Percentiles rank a stretch among this genome's conserved stretches.
Conservation (phyloP, 2,329 filamentous ascomycete genomes). For the Fusarium globosum region DNA sequence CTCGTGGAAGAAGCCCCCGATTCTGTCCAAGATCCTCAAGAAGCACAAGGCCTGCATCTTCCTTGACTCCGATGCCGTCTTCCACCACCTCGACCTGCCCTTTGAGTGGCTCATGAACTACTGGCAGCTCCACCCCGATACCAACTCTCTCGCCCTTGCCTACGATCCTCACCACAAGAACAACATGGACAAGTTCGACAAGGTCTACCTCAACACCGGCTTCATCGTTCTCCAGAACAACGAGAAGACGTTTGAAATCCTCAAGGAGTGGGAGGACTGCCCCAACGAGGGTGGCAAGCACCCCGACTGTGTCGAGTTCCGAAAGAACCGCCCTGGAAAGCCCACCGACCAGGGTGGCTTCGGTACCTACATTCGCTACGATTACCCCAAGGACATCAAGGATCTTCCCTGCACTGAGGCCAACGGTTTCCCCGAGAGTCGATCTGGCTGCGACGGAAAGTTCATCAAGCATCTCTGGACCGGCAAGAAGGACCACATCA, state of each 20-base stretch:
- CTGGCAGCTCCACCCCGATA: constrained; percentile 54
- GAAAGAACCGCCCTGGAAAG: constrained; percentile 50
- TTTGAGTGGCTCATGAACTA: constrained; percentile 62
- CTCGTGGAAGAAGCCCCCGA: constrained; percentile 59
- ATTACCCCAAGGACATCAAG: constrained; percentile 54
- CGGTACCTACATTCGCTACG: constrained; percentile 57
- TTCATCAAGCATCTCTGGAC: constrained; percentile 59
- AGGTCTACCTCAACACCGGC: constrained; percentile 61
- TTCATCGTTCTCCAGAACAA: constrained; percentile 66
- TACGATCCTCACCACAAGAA: constrained; percentile 51
- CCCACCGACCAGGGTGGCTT: constrained; percentile 59
- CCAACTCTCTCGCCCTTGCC: constrained; percentile 56
- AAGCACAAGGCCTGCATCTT: constrained; percentile 57
- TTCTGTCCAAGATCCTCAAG: constrained; percentile 56
- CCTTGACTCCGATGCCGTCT: constrained; percentile 59
- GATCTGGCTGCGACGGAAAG: constrained; percentile 52
- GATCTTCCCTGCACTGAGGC: constrained; percentile 56
- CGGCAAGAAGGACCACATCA: constrained; percentile 54
- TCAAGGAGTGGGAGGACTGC: constrained; percentile 60
- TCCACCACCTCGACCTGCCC: constrained; percentile 56
- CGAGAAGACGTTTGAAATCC: constrained; percentile 58
- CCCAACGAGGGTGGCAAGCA: constrained; percentile 53
- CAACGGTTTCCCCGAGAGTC: constrained; percentile 56
- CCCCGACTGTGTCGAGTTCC: constrained; percentile 54
- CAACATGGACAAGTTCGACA: constrained; percentile 55